Evolutionary conservation across 805 yeast species (phyloP).

Genomic region (Tetrapisispora iriomotensis): DNA sequence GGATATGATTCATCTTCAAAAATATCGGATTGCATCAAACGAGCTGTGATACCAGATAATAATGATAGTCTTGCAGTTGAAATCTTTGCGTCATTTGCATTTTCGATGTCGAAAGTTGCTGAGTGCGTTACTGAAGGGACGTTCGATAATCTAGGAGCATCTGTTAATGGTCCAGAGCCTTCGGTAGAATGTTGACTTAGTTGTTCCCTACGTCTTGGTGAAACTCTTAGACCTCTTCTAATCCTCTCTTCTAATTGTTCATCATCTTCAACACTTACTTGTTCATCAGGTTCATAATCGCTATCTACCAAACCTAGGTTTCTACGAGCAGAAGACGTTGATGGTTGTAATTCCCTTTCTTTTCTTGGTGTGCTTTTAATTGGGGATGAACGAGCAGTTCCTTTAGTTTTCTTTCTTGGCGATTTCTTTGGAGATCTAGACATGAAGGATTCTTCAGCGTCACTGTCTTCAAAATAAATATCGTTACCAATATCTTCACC

Average conservation of each 20-base stretch:
- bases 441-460: slow-evolving; percentile 9
- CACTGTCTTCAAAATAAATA: slow-evolving; percentile 14
- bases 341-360: background rate
- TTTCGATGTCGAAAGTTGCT: slow-evolving; percentile 12
- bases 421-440: slow-evolving; percentile 26
- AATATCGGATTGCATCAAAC: slow-evolving; percentile 35
- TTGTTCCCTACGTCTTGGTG: slow-evolving; percentile 22
- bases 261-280: slow-evolving; percentile 11
- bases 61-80: slow-evolving; percentile 42
- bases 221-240: slow-evolving; percentile 21
- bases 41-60: slow-evolving; percentile 40
- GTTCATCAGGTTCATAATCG: slow-evolving; percentile 25
- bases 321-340: slow-evolving; percentile 10
- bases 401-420: slow-evolving; percentile 23
- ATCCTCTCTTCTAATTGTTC: slow-evolving; percentile 13
- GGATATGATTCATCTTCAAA: slow-evolving; percentile 39
- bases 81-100: slow-evolving; percentile 28
- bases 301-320: slow-evolving; percentile 23
- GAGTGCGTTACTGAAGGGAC: slow-evolving; percentile 15
- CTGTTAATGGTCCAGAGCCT: slow-evolving; percentile 16
- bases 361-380: slow-evolving; percentile 12
- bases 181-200: slow-evolving; percentile 1
- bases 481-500: slow-evolving; percentile 28
- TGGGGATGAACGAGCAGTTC: slow-evolving; percentile 14
- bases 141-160: slow-evolving; percentile 17